phyloP scores from a whole-genome alignment of 2,329 filamentous ascomycete species.

The Sporothrix pseudoabietina region DNA sequence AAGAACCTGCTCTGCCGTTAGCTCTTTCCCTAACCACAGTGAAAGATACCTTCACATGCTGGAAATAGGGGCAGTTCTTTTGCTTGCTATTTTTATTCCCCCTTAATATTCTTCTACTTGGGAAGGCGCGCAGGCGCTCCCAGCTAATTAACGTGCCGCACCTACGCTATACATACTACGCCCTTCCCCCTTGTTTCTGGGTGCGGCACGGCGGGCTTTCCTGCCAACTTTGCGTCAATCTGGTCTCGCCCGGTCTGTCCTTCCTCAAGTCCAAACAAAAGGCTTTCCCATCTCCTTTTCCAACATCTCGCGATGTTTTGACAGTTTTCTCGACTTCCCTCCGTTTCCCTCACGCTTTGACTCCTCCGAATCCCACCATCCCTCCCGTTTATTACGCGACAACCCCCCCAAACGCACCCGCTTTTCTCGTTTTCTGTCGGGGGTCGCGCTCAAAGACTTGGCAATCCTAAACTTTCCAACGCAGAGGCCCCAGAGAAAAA shows the following conservation, averaged over 20 bases:
- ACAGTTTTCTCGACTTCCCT: not conserved
- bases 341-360: not conserved
- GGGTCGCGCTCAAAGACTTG: constrained; percentile 5
- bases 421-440: not conserved
- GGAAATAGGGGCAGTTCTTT: not conserved
- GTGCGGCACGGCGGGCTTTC: not conserved
- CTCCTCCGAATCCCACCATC: not conserved
- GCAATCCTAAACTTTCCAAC: not conserved
- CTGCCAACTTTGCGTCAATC: not conserved
- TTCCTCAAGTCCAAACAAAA: not conserved
- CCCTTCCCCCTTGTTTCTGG: constrained; percentile 12
- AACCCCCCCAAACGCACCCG: not conserved
- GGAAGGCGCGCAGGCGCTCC: not conserved
- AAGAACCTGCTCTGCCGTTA: not conserved
- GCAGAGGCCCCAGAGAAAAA: not conserved
- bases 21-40: not conserved
- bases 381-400: not conserved
- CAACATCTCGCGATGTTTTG: constrained; percentile 9
- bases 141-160: not conserved
- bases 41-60: not conserved
- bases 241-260: not conserved
- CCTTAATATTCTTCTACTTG: not conserved
- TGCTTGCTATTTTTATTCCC: not conserved
- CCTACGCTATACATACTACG: not conserved
- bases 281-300: not conserved